Percentiles rank a stretch among this genome's conserved stretches.
These are phyloP conservation scores for Entomortierella chlamydospora DNA, from an alignment of 192 early-diverging fungal genomes.

Conservation along the genomic window DNA sequence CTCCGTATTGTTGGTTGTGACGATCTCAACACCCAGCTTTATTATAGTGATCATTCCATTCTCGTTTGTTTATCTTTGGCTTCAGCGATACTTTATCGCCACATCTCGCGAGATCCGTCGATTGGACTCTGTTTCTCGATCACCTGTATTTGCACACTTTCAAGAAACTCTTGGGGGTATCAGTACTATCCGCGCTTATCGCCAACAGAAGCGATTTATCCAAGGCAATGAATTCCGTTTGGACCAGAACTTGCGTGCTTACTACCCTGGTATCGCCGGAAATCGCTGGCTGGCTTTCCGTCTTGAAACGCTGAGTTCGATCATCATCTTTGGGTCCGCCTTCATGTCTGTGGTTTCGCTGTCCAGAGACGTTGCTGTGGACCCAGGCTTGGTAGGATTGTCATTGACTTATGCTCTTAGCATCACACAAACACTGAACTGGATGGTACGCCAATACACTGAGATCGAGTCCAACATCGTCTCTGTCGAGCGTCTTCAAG, in stretches of 20 bases:
- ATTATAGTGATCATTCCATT: slow-evolving; percentile 68
- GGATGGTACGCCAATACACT: slow-evolving; percentile 88
- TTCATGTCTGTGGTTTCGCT: slow-evolving; percentile 78
- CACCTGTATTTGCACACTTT: slow-evolving; percentile 79
- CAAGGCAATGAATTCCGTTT: slow-evolving; percentile 74
- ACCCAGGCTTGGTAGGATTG: slow-evolving; percentile 81
- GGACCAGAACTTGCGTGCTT: slow-evolving; percentile 84
- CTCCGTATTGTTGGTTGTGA: slow-evolving; percentile 59
- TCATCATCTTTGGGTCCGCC: slow-evolving; percentile 86
- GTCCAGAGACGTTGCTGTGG: slow-evolving; percentile 63
- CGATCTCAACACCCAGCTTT: slow-evolving; percentile 71
- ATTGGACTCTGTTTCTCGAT: slow-evolving; percentile 74
- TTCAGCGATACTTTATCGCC: slow-evolving; percentile 76
- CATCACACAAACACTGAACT: slow-evolving; percentile 87
- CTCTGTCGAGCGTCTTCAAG: slow-evolving; percentile 82
- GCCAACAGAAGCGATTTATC: slow-evolving; percentile 75
- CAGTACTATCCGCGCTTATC: slow-evolving; percentile 86
- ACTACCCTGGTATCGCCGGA: slow-evolving; percentile 79
- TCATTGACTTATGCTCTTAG: slow-evolving; percentile 77
- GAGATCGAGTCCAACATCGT: slow-evolving; percentile 91
- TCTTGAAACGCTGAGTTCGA: slow-evolving; percentile 81
- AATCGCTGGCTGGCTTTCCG: slow-evolving; percentile 83
- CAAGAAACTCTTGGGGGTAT: slow-evolving; percentile 83
- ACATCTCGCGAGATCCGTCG: slow-evolving; percentile 91
- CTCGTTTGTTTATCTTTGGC: slow-evolving; percentile 68